phyloP scores from a whole-genome alignment of 345 rosid species.

The Trapa bicornis region DNA sequence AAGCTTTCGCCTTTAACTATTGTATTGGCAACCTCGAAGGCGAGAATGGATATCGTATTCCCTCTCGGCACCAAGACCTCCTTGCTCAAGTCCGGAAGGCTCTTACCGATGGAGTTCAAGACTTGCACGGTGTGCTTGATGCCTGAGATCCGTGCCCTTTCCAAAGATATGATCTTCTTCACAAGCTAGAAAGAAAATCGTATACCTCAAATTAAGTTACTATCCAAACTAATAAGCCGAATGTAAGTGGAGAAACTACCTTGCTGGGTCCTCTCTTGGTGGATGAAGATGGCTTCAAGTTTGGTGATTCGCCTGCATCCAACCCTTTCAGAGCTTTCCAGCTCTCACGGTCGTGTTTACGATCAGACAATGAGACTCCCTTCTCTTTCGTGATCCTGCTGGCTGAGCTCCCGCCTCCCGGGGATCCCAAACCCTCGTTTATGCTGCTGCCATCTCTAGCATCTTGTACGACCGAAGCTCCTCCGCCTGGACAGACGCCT shows the following conservation, averaged over 20 bases:
- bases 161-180: conserved; percentile 46
- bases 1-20: conserved; percentile 63
- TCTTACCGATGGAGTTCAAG: conserved; percentile 63
- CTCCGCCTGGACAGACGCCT: conserved; percentile 39
- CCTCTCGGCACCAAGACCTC: conserved; percentile 44
- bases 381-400: conserved; percentile 18
- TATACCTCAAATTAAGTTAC: no score
- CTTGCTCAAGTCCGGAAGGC: conserved; percentile 59
- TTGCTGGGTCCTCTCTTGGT: conserved; percentile 17
- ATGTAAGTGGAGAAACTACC: conserved; percentile 20
- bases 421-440: conserved; percentile 12
- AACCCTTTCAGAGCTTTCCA: conserved; percentile 9
- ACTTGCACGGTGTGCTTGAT: conserved; percentile 62
- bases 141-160: conserved; percentile 46
- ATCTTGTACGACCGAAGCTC: conserved; percentile 7
- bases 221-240: not conserved
- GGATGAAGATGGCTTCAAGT: conserved; percentile 19
- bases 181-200: conserved; percentile 15
- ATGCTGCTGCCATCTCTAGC: conserved; percentile 12
- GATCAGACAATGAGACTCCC: conserved; percentile 11
- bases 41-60: conserved; percentile 41
- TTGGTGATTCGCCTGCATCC: conserved; percentile 28
- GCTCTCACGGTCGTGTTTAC: conserved; percentile 5
- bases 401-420: conserved; percentile 30
- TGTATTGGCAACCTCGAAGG: conserved; percentile 93